phyloP scores from a whole-genome alignment of 768 basidiomycete species.

The Boletus rubescentipes region DNA sequence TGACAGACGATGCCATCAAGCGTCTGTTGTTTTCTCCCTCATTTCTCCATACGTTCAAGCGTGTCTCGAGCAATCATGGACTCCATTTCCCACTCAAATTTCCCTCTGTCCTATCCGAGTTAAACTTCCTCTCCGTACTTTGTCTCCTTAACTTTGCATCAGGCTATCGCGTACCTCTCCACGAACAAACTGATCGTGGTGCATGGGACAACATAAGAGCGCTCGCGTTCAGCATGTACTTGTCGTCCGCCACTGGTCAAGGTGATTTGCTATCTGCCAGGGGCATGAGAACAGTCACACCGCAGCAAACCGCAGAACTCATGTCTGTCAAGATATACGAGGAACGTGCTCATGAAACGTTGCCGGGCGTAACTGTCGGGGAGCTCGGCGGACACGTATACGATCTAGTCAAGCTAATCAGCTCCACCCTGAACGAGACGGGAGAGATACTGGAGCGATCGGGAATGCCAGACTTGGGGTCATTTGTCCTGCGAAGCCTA shows the following conservation, averaged over 20 bases:
- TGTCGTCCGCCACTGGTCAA: slow-evolving; percentile 57
- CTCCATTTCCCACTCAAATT: slow-evolving; percentile 79
- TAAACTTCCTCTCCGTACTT: slow-evolving; percentile 79
- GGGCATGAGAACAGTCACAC: slow-evolving; percentile 57
- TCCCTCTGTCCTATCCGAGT: slow-evolving; percentile 65
- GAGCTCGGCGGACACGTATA: slow-evolving; percentile 73
- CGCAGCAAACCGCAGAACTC: slow-evolving; percentile 65
- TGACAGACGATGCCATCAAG: slow-evolving; percentile 54
- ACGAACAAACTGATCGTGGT: slow-evolving; percentile 69
- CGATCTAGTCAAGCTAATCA: slow-evolving; percentile 70
- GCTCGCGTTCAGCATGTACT: slow-evolving; percentile 68
- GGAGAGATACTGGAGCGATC: slow-evolving; percentile 57
- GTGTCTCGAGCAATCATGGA: slow-evolving; percentile 65
- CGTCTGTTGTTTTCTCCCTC: slow-evolving; percentile 63
- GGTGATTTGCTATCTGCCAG: slow-evolving; percentile 61
- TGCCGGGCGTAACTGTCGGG: slow-evolving; percentile 72
- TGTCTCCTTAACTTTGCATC: slow-evolving; percentile 83
- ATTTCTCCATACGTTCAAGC: slow-evolving; percentile 60
- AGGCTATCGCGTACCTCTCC: slow-evolving; percentile 74
- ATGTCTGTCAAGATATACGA: slow-evolving; percentile 68
- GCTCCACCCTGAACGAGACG: slow-evolving; percentile 65
- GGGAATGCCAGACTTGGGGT: slow-evolving; percentile 71
- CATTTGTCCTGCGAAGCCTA: slow-evolving; percentile 70
- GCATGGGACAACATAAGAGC: slow-evolving; percentile 83
- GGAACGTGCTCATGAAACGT: slow-evolving; percentile 66